phyloP scores from a whole-genome alignment of 176 grass and related monocot species.

The Miscanthus lutarioriparius region DNA sequence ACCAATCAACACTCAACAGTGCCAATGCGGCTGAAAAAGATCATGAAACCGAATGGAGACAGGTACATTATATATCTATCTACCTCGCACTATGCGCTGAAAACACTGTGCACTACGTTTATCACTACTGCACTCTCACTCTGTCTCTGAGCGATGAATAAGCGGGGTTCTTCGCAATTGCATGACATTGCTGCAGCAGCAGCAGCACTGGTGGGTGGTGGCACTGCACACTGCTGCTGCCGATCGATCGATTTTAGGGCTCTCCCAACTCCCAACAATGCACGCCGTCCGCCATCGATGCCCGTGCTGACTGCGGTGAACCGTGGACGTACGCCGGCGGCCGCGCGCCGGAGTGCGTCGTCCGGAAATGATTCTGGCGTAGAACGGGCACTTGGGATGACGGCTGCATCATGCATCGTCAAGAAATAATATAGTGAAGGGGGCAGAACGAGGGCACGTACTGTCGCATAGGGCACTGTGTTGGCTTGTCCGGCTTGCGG shows the following conservation, averaged over 20 bases:
- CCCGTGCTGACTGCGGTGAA: background rate
- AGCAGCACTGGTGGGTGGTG: background rate
- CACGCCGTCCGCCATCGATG: background rate
- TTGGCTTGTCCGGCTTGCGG: background rate
- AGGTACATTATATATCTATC: too few species aligned
- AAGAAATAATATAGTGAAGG: too few species aligned
- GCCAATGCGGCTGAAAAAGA: background rate
- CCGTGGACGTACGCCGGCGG: too few species aligned
- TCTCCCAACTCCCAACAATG: background rate
- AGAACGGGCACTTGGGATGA: background rate
- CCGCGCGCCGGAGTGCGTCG: background rate
- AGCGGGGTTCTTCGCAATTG: background rate
- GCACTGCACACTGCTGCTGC: background rate
- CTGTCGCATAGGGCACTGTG: background rate
- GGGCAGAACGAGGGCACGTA: too few species aligned
- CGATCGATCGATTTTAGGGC: background rate
- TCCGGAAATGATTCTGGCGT: background rate
- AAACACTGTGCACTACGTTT: background rate
- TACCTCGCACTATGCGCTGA: background rate
- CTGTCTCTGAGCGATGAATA: background rate
- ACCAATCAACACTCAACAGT: background rate
- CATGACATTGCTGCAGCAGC: too few species aligned
- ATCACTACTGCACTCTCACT: too few species aligned
- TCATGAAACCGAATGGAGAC: background rate
- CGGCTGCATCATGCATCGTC: too few species aligned